Evolutionary conservation across 306 rosid genomes (phyloP), one percentile per base, ranked within the genome.

Genomic region (Amphicarpaea edgeworthii): DNA sequence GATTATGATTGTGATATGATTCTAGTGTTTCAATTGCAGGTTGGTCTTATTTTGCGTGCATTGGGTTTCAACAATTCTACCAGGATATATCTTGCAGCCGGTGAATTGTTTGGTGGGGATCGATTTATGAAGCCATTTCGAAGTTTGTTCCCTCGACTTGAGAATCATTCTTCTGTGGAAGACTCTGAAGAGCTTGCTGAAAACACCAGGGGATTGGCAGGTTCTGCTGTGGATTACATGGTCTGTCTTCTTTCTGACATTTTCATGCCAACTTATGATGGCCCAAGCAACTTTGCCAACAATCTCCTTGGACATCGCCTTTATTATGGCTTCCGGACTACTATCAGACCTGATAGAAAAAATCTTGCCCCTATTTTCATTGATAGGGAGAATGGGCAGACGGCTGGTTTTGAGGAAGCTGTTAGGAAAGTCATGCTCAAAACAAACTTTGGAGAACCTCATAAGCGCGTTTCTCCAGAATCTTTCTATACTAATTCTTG

Each of bases 151-250:
- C 93, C 96, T 21, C 88, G 61, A 75, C 97, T 92, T 2, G 91
- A 92, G 77, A 96, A 90, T 87, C 99, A 90, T 62, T 80, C 87
- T 83, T 85, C 99, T 42, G 90, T 96, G 61, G 98, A 90, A 66
- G 61, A 77, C 69, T 60, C 97, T 21, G 97, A 92, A 11, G 98
- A 92, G 82, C 89, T 96, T 51, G 86, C 47, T 59, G 94, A 85
- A 80, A 90, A 96, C 82, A 54, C 89, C 42, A 88, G 91, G 82
- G 99, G 99, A 28, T 75, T 96, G 79, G 82, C 89, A 59, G 99
- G 99, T 70, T 92, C 99, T 74, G 99, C 99, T 24, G 99, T 96
- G 76, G 99, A 92, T 82, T 96, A 96, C 91, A 92, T 96, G 99
- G 98, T 92, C 79, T 92, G 98, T 80, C 99, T 96, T 58, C 94